A percentile compares a stretch with the other conserved stretches of the same genome.
phyloP scores from a whole-genome alignment of 2,329 filamentous ascomycete species.

The Aspergillus viridinutans region DNA sequence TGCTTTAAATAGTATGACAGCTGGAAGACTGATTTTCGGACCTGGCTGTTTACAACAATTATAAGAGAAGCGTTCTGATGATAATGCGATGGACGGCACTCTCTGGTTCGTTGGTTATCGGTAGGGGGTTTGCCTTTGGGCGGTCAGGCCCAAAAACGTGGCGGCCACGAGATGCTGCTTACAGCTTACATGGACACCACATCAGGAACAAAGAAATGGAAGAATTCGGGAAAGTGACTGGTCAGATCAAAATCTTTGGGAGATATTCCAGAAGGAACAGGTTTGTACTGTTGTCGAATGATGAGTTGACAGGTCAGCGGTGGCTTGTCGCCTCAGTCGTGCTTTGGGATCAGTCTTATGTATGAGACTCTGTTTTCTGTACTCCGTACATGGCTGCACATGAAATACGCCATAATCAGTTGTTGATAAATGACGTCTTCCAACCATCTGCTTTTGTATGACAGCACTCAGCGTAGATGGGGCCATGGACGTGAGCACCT shows the following conservation, averaged over 20 bases:
- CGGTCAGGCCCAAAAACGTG: conserved; percentile 23
- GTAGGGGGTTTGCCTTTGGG: not conserved
- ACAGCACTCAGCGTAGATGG: too few species aligned
- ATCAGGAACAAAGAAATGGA: conserved; percentile 6
- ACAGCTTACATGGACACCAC: not conserved
- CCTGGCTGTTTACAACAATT: not conserved
- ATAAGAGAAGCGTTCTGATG: not conserved
- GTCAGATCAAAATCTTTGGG: conserved; percentile 1
- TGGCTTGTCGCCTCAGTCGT: not conserved
- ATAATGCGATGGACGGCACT: too few species aligned
- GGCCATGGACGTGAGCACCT: too few species aligned
- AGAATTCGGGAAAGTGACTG: conserved; percentile 10
- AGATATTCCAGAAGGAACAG: conserved; percentile 6
- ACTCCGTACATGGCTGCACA: too few species aligned
- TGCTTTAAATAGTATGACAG: not conserved
- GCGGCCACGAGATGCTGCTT: conserved; percentile 27
- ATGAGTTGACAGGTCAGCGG: not conserved
- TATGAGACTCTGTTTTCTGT: not conserved
- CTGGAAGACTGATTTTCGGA: not conserved
- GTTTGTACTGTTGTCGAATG: not conserved
- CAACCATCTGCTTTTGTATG: too few species aligned
- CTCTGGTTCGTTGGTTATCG: not conserved
- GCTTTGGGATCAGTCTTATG: not conserved
- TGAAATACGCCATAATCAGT: too few species aligned
- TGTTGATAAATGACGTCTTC: too few species aligned